Base-by-base conservation (phyloP, 139 green algal species). In the Chlamydomonas urium region DNA sequence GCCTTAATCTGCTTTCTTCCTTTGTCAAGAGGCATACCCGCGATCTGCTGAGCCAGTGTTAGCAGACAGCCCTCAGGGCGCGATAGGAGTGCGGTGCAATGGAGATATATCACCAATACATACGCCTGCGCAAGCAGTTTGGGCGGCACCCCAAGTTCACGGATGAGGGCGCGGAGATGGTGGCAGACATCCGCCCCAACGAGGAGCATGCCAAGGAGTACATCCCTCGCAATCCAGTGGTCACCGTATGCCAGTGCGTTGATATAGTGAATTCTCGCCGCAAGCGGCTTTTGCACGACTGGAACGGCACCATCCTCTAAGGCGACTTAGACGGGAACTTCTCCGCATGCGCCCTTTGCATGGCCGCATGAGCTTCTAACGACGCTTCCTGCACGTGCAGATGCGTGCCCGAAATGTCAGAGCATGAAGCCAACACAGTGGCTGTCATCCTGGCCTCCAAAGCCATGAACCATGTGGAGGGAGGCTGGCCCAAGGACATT, bases 401-500 rank as follows among this genome's bases (percentile, higher is more conserved):
- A 45, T 70, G 73, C 32, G 80, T 89, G 2, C 87, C 90, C 6
- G 85, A 94, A 35, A 90, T 96, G 84, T 93, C 86, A 19, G 91
- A 96, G 74, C 91, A 96, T 32, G 90, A 94, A 63, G 90, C 79
- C 33, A 97, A 97, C 83, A 97, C 93, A 35, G 77, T 81, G 1
- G 85, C 85, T 2, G 83, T 94, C 0, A 82, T 90, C 28, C 87
- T 85, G 19, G 75, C 78, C 4, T 89, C 82, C 66, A 88, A 90
- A 42, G 88, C 82, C 24, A 92, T 98, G 80, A 83, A 74, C 47
- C 93, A 97, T 73, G 81, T 86, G 3, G 90, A 98, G 73, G 93
- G 93, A 10, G 92, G 93, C 6, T 98, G 94, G 94, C 93, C 91
- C 31, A 95, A 95, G 75, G 94, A 98, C 35, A 81, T 98, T 17